Base-by-base conservation (phyloP, 1,139 yeast species). In the Arxiozyma bovina region DNA sequence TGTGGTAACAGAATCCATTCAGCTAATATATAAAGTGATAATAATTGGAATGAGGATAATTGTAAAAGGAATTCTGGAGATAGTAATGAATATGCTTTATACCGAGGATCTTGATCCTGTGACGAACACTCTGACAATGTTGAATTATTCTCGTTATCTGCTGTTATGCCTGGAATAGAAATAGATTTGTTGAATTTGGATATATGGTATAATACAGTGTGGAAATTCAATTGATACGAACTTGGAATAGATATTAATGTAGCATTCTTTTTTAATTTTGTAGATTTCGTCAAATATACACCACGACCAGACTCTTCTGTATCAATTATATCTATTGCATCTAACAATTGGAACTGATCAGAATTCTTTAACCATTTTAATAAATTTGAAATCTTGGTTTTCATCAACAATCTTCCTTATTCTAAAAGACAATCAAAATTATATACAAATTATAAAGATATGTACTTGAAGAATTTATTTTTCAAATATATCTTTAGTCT, bases 231-330 rank as follows among this genome's bases (percentile, higher is more conserved):
- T 55, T 88, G 76, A 61, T 75, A 80, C 0, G 78, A 70, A 48
- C 78, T 81, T 1, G 89, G 85, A 21, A 87, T 77, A 50, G 77
- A 74, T 23, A 85, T 72, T 40, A 87, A 64, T 22, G 70, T 67
- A 54, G 80, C 81, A 50, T 76, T 71, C 11, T 64, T 61, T 18
- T 60, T 60, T 40, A 87, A 65, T 5, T 54, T 50, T 0, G 66
- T 67, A 20, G 23, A 34, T 0, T 55, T 57, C 4, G 82, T 45
- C 6, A 67, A 79, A 48, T 76, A 73, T 41, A 88, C 76, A 59
- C 90, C 88, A 68, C 91, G 76, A 34, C 96, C 96, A 42, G 80
- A 76, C 12, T 69, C 71, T 0, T 60, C 60, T 17, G 75, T 69
- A 42, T 74, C 72, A 18, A 55, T 58, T 1, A 75, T 66, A 2